Base-by-base conservation (phyloP, 257 asterid genomes). In the Linderniella brevidens region DNA sequence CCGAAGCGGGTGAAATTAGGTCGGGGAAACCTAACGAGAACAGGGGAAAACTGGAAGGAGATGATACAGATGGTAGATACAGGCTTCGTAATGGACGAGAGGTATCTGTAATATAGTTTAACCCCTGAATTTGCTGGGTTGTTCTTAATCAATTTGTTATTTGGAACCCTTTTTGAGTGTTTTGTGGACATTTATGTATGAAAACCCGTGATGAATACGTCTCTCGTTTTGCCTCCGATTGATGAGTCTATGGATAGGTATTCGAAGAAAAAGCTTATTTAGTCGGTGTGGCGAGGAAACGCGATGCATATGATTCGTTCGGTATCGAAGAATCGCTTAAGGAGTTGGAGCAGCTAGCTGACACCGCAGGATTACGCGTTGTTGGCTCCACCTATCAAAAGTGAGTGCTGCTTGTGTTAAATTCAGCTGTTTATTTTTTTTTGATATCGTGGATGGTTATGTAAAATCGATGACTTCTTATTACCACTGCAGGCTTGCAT, bases 281-380 rank as follows among this genome's bases (percentile, higher is more conserved):
- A 47, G 87, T 85, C 37, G 92, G 94, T 49, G 85, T 90, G 66
- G 70, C 87, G 11, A 68, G 76, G 71, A 88, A 76, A 75, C 82
- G 85, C 47, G 85, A 72, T 29, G 46, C 43, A 0, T 67, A 61
- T 42, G 82, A 64, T 64, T 58, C 83, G 13, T 90, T 85, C 56
- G 66, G 71, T 17, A 75, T 75, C 48, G 98, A 90, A 72, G 96
- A 90, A 14, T 90, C 98, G 16, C 92, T 90, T 15, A 67, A 62
- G 41, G 98, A 90, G 71, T 72, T 90, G 56, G 77, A 74, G 44
- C 98, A 90, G 74, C 76, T 90, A 41, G 98, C 98, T 61, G 98
- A 90, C 37, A 90, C 96, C 17, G 98, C 98, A 65, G 98, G 98
- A 52, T 72, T 90, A 41, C 56, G 32, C 41, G 87, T 84, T 67